Evolutionary conservation across 2,329 filamentous ascomycete genomes (phyloP), one percentile per base, ranked within the genome.

Genomic region (Colletotrichum gigasporum): DNA sequence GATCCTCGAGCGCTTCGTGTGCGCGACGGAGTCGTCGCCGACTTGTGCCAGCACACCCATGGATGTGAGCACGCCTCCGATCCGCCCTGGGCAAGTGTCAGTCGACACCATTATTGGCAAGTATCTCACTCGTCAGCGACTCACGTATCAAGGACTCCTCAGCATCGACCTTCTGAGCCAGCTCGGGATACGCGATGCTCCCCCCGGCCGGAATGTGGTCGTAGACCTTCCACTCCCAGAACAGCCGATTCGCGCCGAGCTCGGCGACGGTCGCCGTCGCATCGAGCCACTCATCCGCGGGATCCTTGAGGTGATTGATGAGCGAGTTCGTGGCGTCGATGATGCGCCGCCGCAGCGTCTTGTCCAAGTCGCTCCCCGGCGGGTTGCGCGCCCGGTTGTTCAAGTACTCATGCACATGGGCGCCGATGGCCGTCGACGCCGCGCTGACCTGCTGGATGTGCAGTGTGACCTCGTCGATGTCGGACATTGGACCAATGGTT

Each of bases 211-310:
- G 75, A 26, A 80, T 75, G 3, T 60, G 56, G 10, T 76, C 73
- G 45, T 78, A 79, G 0, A 67, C 72, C 12, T 71, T 69, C 74
- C 76, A 77, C 48, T 73, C 69, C 32, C 72, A 66, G 55, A 78
- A 78, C 10, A 77, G 66, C 14, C 65, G 32, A 24, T 53, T 64
- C 12, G 61, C 61, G 12, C 61, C 61, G 45, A 60, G 28, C 47
- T 51, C 39, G 12, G 61, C 61, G 14, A 64, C 41, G 24, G 60
- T 45, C 12, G 55, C 55, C 16, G 61, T 60, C 20, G 56, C 47
- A 3, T 64, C 61, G 2, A 64, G 48, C 61, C 61, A 64, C 20
- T 64, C 61, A 11, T 64, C 61, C 3, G 37, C 61, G 1, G 61
- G 61, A 12, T 64, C 61, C 14, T 60, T 64, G 47, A 64, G 47